Conservation (phyloP, 768 basidiomycete genomes). For the Rhodosporidiobolus odoratus region DNA sequence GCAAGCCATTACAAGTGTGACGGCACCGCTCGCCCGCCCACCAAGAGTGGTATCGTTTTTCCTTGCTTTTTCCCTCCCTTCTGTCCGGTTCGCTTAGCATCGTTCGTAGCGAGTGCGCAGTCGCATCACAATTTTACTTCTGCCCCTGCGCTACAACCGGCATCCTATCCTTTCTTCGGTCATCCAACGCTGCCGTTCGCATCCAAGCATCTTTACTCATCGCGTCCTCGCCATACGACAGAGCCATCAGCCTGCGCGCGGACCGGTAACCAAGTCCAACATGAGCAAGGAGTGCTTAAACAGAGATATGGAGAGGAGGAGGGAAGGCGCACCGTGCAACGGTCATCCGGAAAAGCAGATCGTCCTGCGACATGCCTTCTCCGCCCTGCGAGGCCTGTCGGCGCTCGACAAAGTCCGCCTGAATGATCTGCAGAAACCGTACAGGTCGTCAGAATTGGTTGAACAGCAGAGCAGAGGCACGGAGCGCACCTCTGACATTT, state of each 20-base stretch:
- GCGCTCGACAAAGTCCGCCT: constrained; percentile 41
- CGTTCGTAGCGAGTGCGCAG: too few species aligned
- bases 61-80: background rate
- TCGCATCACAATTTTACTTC: too few species aligned
- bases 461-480: too few species aligned
- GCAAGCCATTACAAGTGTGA: too few species aligned
- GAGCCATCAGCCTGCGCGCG: constrained; percentile 35
- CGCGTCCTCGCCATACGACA: constrained; percentile 29
- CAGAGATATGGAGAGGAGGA: background rate
- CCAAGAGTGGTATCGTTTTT: too few species aligned
- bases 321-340: constrained; percentile 32
- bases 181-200: constrained; percentile 39
- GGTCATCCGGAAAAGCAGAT: constrained; percentile 43
- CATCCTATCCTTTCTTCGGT: constrained; percentile 36
- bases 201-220: constrained; percentile 38
- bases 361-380: constrained; percentile 42
- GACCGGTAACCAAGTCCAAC: background rate
- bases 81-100: too few species aligned
- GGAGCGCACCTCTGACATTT: constrained; percentile 38
- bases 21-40: too few species aligned
- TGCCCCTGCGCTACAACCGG: constrained; percentile 8
- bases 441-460: background rate
- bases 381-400: constrained; percentile 32
- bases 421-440: constrained; percentile 35
- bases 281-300: background rate